Evolutionary conservation across 306 rosid species (phyloP).

Genomic region (Gillenia trifoliata): DNA sequence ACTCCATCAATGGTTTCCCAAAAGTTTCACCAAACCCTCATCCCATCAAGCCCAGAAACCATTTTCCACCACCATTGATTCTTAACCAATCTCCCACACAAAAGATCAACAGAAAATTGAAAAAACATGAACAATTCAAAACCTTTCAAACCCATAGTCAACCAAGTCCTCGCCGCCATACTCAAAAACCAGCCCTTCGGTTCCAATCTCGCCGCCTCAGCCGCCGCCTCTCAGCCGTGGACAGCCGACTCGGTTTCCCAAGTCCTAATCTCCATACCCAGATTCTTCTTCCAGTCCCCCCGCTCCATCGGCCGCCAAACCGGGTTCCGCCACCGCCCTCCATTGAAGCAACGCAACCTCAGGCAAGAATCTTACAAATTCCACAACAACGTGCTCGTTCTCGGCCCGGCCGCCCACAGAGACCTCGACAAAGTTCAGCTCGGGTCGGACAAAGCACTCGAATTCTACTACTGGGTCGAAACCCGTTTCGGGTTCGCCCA

Average conservation of each 20-base stretch:
- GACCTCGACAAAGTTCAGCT: constrained; percentile 45
- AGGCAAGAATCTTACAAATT: constrained; percentile 36
- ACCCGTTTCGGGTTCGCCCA: constrained; percentile 47
- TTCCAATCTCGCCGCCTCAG: constrained; percentile 17
- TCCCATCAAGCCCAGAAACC: neutral
- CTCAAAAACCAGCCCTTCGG: constrained; percentile 62
- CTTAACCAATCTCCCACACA: no score
- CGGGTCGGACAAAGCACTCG: constrained; percentile 53
- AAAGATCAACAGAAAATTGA: neutral
- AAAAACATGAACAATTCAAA: constrained; percentile 28
- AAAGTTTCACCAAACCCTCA: neutral
- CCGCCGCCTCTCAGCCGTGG: constrained; percentile 32
- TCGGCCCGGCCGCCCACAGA: constrained; percentile 69
- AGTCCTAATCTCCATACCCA: constrained; percentile 54
- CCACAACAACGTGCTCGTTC: constrained; percentile 38
- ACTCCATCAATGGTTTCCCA: neutral
- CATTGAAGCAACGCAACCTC: constrained; percentile 59
- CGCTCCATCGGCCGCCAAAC: constrained; percentile 68
- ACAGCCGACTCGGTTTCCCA: constrained; percentile 42
- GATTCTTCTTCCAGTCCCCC: constrained; percentile 61
- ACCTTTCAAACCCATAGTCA: constrained; percentile 32
- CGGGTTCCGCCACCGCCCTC: constrained; percentile 64
- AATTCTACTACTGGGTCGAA: constrained; percentile 79
- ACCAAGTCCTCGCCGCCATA: constrained; percentile 48
- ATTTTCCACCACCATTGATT: neutral